Conservation (phyloP, 2,329 filamentous ascomycete species). For the Shiraia sp. region DNA sequence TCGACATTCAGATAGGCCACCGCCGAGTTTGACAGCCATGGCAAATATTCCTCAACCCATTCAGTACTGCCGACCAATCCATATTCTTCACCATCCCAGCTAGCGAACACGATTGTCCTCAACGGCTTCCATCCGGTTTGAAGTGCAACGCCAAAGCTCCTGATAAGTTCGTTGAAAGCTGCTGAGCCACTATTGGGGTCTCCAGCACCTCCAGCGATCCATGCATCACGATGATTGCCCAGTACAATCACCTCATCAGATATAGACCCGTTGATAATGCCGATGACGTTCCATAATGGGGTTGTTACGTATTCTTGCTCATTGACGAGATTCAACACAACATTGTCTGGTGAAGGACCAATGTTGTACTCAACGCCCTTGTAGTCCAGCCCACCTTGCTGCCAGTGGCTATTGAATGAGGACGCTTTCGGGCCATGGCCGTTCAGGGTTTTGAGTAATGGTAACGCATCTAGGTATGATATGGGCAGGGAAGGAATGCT, state of each 20-base stretch:
- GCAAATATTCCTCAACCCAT: constrained; percentile 88
- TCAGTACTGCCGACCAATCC: constrained; percentile 85
- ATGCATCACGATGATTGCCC: constrained; percentile 91
- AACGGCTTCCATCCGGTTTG: constrained; percentile 79
- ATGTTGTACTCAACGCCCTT: constrained; percentile 85
- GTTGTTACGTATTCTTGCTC: constrained; percentile 56
- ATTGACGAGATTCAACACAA: constrained; percentile 58
- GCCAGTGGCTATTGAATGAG: constrained; percentile 75
- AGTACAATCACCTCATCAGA: constrained; percentile 84
- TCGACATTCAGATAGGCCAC: constrained; percentile 89
- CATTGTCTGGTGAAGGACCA: constrained; percentile 73
- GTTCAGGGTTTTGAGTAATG: constrained; percentile 87
- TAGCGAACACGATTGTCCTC: constrained; percentile 86
- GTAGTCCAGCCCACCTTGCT: constrained; percentile 71
- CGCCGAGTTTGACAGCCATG: constrained; percentile 73
- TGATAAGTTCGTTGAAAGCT: constrained; percentile 75
- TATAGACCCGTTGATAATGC: constrained; percentile 85
- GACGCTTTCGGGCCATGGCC: constrained; percentile 79
- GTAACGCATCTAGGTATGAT: constrained; percentile 83
- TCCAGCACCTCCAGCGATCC: constrained; percentile 81
- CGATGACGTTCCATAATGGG: constrained; percentile 74
- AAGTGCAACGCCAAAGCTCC: constrained; percentile 72
- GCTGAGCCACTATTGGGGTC: constrained; percentile 85
- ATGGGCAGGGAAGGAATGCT: constrained; percentile 90
- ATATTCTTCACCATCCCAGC: constrained; percentile 75